These are phyloP conservation scores for Luffa acutangula DNA, from an alignment of 306 rosid species.

Conservation along the genomic window DNA sequence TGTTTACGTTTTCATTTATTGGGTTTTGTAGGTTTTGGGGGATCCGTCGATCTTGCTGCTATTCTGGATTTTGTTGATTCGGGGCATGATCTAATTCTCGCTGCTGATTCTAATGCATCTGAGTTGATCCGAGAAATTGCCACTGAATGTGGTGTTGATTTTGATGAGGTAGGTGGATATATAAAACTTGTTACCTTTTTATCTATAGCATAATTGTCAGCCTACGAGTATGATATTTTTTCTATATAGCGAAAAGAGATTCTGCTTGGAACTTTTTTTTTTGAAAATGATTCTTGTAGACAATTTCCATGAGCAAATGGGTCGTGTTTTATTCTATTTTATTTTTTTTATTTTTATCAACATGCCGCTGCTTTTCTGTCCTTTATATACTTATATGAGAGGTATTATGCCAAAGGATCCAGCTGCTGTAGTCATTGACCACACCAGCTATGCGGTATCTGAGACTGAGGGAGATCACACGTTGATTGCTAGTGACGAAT, in stretches of 20 bases:
- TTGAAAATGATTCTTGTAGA: neutral
- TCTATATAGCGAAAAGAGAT: neutral
- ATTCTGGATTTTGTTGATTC: slow-evolving; percentile 89
- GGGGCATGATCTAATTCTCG: slow-evolving; percentile 86
- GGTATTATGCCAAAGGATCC: slow-evolving; percentile 32
- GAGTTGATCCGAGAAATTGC: slow-evolving; percentile 79
- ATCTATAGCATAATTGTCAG: neutral
- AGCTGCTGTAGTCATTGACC: slow-evolving; percentile 72
- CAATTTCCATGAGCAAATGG: neutral
- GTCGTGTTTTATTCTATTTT: neutral
- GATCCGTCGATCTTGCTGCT: slow-evolving; percentile 68
- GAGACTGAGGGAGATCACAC: slow-evolving; percentile 81
- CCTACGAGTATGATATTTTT: neutral
- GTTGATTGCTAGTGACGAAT: slow-evolving; percentile 74
- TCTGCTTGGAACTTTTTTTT: neutral
- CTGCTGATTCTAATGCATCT: slow-evolving; percentile 69
- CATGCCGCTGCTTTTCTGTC: neutral
- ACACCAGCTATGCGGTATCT: slow-evolving; percentile 71
- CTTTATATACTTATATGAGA: neutral
- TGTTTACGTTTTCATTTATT: neutral
- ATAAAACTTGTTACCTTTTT: neutral
- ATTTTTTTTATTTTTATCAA: neutral
- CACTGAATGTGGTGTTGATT: slow-evolving; percentile 83
- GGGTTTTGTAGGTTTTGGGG: slow-evolving; percentile 68
- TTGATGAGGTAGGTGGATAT: slow-evolving; percentile 67